phyloP scores from a whole-genome alignment of 495 filamentous ascomycete species.

The Aspergillus taichungensis region DNA sequence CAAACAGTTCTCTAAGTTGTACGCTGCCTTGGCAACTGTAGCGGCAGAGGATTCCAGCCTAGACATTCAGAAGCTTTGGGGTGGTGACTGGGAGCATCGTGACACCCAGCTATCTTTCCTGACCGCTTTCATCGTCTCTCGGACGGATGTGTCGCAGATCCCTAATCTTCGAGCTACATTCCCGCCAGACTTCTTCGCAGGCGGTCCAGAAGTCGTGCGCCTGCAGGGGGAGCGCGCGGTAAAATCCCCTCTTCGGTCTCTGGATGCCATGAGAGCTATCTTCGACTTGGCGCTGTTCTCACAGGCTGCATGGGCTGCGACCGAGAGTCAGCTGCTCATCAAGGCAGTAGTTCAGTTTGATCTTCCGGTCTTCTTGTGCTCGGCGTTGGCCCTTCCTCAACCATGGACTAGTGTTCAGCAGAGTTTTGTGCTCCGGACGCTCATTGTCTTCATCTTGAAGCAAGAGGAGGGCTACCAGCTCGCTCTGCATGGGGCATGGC shows the following conservation, averaged over 20 bases:
- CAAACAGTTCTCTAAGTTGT: constrained; percentile 71
- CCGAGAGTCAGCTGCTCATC: constrained; percentile 55
- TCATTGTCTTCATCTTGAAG: constrained; percentile 53
- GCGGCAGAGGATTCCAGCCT: constrained; percentile 52
- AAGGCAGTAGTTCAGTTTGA: constrained; percentile 42
- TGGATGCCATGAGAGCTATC: constrained; percentile 73
- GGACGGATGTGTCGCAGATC: constrained; percentile 74
- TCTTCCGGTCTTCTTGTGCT: constrained; percentile 63
- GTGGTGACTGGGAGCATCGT: constrained; percentile 76
- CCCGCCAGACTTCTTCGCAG: constrained; percentile 63
- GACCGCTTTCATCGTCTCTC: constrained; percentile 66
- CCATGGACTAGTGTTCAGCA: constrained; percentile 57
- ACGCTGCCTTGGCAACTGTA: constrained; percentile 61
- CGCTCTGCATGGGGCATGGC: constrained; percentile 82
- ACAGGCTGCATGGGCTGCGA: constrained; percentile 51
- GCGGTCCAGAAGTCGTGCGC: constrained; percentile 59
- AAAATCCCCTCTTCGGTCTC: constrained; percentile 81
- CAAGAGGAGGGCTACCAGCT: constrained; percentile 65
- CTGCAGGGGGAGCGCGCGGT: constrained; percentile 62
- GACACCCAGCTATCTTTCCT: constrained; percentile 87
- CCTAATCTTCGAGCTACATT: constrained; percentile 73
- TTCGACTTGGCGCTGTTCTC: constrained; percentile 68
- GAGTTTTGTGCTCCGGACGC: constrained; percentile 50
- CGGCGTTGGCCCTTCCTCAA: constrained; percentile 60
- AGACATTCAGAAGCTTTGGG: constrained; percentile 83